These are phyloP conservation scores for Metschnikowia colocasiae DNA, from an alignment of 805 yeast species.

Conservation along the genomic window DNA sequence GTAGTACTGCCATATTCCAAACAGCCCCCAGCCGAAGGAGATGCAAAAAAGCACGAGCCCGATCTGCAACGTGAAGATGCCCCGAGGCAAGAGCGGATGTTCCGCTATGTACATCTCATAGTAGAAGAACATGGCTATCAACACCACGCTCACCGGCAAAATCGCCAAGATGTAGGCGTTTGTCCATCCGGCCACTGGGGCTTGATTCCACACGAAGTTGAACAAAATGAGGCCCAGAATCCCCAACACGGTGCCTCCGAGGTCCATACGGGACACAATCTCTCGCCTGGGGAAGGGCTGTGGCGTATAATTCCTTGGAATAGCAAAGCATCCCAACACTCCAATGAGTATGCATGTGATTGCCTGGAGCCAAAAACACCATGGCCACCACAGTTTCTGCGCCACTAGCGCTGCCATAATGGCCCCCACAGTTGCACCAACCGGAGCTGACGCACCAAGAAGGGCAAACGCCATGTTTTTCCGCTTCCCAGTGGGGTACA, in stretches of 20 bases:
- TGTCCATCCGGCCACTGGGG: slow-evolving; percentile 68
- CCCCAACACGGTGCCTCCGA: slow-evolving; percentile 52
- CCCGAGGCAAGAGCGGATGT: slow-evolving; percentile 53
- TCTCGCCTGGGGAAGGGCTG: slow-evolving; percentile 13
- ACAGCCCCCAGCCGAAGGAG: slow-evolving; percentile 72
- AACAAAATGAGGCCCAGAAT: slow-evolving; percentile 58
- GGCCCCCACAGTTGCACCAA: slow-evolving; percentile 57
- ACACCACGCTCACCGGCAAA: slow-evolving; percentile 48
- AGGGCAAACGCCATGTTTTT: slow-evolving; percentile 54
- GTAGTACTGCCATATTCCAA: slow-evolving; percentile 71
- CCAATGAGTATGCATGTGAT: slow-evolving; percentile 36
- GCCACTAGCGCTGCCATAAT: slow-evolving; percentile 48
- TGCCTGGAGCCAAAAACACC: slow-evolving; percentile 51
- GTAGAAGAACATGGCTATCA: slow-evolving; percentile 40
- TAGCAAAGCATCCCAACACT: slow-evolving; percentile 28
- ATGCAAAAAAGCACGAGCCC: slow-evolving; percentile 49
- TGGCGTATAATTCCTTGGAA: slow-evolving; percentile 31
- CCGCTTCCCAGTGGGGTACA: slow-evolving; percentile 40
- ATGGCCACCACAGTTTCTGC: slow-evolving; percentile 54
- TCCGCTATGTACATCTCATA: slow-evolving; percentile 45
- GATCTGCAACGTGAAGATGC: slow-evolving; percentile 43
- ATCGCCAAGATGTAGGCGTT: slow-evolving; percentile 54
- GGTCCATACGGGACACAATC: slow-evolving; percentile 16
- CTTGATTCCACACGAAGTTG: slow-evolving; percentile 73
- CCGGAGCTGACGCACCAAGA: slow-evolving; percentile 60